phyloP scores from a whole-genome alignment of 441 rosid genomes.

The Rhodomyrtus psidioides region DNA sequence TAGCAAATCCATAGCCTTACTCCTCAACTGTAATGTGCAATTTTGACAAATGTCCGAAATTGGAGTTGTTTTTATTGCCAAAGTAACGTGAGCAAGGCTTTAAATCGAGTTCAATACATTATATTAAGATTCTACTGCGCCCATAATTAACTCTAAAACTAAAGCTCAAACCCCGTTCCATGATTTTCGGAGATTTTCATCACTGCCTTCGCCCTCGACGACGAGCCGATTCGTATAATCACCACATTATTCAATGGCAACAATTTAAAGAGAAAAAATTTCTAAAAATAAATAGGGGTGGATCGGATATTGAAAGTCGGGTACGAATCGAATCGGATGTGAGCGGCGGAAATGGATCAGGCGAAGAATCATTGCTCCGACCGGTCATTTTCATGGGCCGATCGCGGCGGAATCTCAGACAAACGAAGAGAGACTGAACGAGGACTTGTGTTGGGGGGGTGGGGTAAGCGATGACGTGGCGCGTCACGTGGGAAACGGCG shows the following conservation, averaged over 20 bases:
- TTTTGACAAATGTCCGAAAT: too few species aligned
- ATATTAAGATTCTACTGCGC: accelerated
- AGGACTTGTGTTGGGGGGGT: too few species aligned
- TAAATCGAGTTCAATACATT: neutral
- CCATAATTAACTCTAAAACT: neutral
- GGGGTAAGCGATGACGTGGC: slow-evolving; percentile 11
- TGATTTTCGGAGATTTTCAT: neutral
- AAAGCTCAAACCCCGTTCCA: neutral
- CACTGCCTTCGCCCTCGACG: accelerated
- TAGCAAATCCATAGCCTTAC: neutral
- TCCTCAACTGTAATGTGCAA: neutral
- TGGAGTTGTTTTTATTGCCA: too few species aligned
- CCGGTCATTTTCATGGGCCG: too few species aligned
- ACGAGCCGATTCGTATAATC: too few species aligned
- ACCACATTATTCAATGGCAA: neutral
- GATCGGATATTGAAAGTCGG: neutral
- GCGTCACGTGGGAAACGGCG: neutral
- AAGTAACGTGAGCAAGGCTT: neutral
- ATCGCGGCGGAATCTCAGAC: too few species aligned
- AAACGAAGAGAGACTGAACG: too few species aligned
- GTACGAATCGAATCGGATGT: neutral
- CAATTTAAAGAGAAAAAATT: neutral
- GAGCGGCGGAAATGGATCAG: neutral
- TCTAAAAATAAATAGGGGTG: neutral
- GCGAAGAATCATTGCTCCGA: too few species aligned